Percentiles rank a stretch among this genome's conserved stretches.
Evolutionary conservation across 2,329 filamentous ascomycete species (phyloP).

Genomic region (Alternaria arborescens): DNA sequence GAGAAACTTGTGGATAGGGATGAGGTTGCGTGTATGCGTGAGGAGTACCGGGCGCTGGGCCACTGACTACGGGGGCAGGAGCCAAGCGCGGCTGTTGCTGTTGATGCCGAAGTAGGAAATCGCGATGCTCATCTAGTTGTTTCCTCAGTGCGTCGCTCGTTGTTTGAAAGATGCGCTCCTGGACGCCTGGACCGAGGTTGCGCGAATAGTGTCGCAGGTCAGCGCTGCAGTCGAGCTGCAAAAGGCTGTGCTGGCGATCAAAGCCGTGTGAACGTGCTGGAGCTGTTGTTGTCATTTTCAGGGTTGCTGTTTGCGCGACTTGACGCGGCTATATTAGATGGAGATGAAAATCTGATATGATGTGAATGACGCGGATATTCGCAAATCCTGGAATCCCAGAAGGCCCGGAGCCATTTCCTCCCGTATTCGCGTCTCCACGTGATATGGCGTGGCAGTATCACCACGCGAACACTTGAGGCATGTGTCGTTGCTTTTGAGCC

Average conservation of each 20-base stretch:
- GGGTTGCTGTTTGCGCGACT: conserved; percentile 4
- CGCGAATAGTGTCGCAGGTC: conserved; percentile 32
- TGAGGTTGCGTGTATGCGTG: conserved; percentile 3
- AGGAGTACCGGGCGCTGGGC: conserved; percentile 4
- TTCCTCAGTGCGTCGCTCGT: conserved; percentile 30
- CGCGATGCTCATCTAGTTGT: conserved; percentile 32
- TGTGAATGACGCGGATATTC: conserved; percentile 19
- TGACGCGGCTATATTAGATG: conserved; percentile 5
- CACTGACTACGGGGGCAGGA: conserved; percentile 12
- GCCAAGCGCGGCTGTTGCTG: conserved; percentile 22
- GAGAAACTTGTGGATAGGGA: conserved; percentile 10
- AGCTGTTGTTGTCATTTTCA: conserved; percentile 16
- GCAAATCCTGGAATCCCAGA: conserved; percentile 10
- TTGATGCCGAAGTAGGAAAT: conserved; percentile 25
- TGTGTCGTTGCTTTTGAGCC: neutral
- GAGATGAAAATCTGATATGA: conserved; percentile 9
- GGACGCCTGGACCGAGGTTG: conserved; percentile 33
- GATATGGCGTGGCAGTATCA: conserved; percentile 10
- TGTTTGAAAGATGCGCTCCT: conserved; percentile 29
- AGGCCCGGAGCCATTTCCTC: conserved; percentile 1
- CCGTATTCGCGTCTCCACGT: conserved; percentile 18
- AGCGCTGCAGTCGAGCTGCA: conserved; percentile 34
- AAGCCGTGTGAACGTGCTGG: conserved; percentile 13
- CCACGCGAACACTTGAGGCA: conserved; percentile 1
- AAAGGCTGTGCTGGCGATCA: conserved; percentile 27